Percentiles rank a stretch among this genome's conserved stretches.
These are phyloP conservation scores for Rhizoctonia solani DNA, from an alignment of 1,284 basidiomycete species.

Conservation along the genomic window DNA sequence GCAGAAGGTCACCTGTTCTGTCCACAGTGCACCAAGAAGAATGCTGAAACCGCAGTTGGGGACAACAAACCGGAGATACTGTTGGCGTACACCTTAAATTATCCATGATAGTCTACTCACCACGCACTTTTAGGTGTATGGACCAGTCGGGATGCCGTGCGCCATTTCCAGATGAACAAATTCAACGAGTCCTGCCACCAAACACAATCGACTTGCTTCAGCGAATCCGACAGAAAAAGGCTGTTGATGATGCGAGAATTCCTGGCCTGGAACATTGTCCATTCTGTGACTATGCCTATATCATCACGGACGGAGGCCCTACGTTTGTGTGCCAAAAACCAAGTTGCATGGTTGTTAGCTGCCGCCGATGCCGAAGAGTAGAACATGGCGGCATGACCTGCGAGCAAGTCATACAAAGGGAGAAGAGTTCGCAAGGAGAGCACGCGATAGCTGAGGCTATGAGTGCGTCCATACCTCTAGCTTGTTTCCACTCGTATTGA, in stretches of 20 bases:
- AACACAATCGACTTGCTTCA: conserved; percentile 17
- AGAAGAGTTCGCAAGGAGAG: conserved; percentile 8
- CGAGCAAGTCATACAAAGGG: conserved; percentile 16
- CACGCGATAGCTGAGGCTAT: conserved; percentile 33
- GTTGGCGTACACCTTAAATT: neutral
- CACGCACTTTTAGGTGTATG: conserved; percentile 11
- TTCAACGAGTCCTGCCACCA: conserved; percentile 8
- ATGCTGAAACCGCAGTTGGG: conserved; percentile 30
- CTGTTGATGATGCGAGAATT: conserved; percentile 18
- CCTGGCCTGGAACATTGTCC: conserved; percentile 31
- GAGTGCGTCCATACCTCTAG: neutral
- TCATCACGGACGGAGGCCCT: conserved; percentile 13
- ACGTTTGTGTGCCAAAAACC: conserved; percentile 32
- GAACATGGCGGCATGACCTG: conserved; percentile 16
- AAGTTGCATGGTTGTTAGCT: conserved; percentile 10
- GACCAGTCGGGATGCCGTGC: conserved; percentile 28
- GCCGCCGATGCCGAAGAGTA: conserved; percentile 17
- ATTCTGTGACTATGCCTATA: conserved; percentile 31
- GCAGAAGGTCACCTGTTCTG: conserved; percentile 29
- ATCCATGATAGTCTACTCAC: neutral
- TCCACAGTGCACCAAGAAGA: conserved; percentile 1
- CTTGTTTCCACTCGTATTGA: neutral
- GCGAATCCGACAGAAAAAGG: conserved; percentile 26
- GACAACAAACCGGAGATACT: conserved; percentile 12
- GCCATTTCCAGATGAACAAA: conserved; percentile 28